Conservation (phyloP, 176 grass and related monocot species). For the Zizania latifolia region DNA sequence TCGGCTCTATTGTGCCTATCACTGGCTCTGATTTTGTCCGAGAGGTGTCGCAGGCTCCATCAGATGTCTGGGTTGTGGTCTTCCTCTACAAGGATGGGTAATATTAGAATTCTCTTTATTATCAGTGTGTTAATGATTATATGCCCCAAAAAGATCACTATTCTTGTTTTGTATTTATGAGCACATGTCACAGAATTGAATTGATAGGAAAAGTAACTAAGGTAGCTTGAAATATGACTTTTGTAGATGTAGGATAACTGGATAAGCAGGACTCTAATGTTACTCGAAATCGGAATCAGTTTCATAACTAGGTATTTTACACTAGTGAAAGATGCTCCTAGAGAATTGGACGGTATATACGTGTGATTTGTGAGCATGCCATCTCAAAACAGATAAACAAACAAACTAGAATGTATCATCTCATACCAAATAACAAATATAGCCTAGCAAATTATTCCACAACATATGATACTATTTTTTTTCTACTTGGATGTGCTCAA, state of each 20-base stretch:
- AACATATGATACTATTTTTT: too few species aligned
- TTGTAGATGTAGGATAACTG: background rate
- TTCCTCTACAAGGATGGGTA: conserved; percentile 98
- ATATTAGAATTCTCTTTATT: background rate
- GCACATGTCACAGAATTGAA: too few species aligned
- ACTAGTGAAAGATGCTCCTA: background rate
- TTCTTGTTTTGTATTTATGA: too few species aligned
- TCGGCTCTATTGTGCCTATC: conserved; percentile 63
- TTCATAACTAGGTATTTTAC: background rate
- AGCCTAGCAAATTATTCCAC: too few species aligned
- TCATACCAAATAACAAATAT: too few species aligned
- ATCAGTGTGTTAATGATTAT: background rate
- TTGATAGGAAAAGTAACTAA: background rate
- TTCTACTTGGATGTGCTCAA: too few species aligned
- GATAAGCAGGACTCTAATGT: background rate
- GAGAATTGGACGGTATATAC: background rate
- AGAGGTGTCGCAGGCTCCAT: conserved; percentile 82
- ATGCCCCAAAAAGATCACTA: too few species aligned
- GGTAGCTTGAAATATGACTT: too few species aligned
- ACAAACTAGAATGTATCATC: too few species aligned
- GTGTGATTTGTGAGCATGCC: too few species aligned
- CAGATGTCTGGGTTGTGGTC: conserved; percentile 92
- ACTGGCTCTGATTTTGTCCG: conserved; percentile 83
- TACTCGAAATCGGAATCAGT: background rate
- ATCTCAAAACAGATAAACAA: too few species aligned